Conservation (phyloP, 805 yeast species). For the Nakazawaea pomicola region DNA sequence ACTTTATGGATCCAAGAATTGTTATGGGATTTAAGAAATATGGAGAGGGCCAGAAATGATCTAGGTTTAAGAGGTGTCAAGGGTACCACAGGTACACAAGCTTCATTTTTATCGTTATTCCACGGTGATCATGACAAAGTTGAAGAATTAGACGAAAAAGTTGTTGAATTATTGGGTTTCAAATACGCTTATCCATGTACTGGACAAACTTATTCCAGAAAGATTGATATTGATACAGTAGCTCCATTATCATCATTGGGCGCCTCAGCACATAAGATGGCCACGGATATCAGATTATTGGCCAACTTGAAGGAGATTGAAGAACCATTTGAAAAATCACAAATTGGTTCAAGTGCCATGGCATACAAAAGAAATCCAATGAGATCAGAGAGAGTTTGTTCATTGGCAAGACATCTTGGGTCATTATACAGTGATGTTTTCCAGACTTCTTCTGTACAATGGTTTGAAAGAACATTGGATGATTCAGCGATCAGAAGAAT, state of each 20-base stretch:
- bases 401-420: slow-evolving; percentile 94
- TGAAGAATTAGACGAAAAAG: slow-evolving; percentile 86
- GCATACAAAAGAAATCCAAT: slow-evolving; percentile 99
- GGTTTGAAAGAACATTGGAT: slow-evolving; percentile 99
- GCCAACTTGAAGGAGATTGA: slow-evolving; percentile 97
- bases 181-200: slow-evolving; percentile 95
- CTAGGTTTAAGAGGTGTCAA: slow-evolving; percentile 96
- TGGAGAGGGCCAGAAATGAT: slow-evolving; percentile 94
- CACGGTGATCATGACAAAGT: slow-evolving; percentile 97
- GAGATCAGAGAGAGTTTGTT: slow-evolving; percentile 98
- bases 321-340: slow-evolving; percentile 98
- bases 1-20: slow-evolving; percentile 97
- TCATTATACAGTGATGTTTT: slow-evolving; percentile 89
- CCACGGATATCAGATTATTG: slow-evolving; percentile 91
- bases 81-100: slow-evolving; percentile 99
- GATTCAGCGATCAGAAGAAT: slow-evolving; percentile 98
- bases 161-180: slow-evolving; percentile 89
- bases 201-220: slow-evolving; percentile 98
- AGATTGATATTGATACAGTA: slow-evolving; percentile 91
- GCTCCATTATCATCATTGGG: slow-evolving; percentile 93
- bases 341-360: slow-evolving; percentile 98
- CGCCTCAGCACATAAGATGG: slow-evolving; percentile 95
- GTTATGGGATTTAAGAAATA: slow-evolving; percentile 95
- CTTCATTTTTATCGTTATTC: slow-evolving; percentile 89
- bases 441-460: slow-evolving; percentile 96